Evolutionary conservation across 306 rosid genomes (phyloP), one percentile per base, ranked within the genome.

Genomic region (Trifolium subterraneum): DNA sequence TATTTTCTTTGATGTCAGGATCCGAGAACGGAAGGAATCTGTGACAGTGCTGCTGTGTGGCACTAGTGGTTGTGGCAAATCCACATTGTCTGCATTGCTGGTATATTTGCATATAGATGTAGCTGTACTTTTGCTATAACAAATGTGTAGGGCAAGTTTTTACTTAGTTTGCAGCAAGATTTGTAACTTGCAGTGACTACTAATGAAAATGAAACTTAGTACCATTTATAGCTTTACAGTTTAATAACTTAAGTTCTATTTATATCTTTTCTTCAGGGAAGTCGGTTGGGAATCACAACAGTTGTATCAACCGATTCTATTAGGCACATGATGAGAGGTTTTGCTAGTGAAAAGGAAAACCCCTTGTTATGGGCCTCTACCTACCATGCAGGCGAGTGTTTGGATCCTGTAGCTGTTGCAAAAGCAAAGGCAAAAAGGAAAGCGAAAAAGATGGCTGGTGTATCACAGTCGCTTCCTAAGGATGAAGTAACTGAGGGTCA

Each of bases 1-100:
- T 68, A 16, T 65, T 72, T 80, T 65, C 44, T 23, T 72, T 76
- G 73, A 22, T 51, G 67, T 86, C 88, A 93, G 97, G 83, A 84
- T 93, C 63, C 88, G 98, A 54, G 98, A 93, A 83, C 77, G 92
- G 86, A 93, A 93, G 89, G 98, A 89, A 81, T 93, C 98, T 66
- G 87, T 91, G 68, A 93, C 97, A 33, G 92, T 93, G 76, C 85
- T 93, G 74, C 72, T 93, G 83, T 93, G 98, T 78, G 98, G 98
- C 80, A 91, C 98, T 50, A 93, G 98, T 76, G 98, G 98, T 87
- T 93, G 98, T 59, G 98, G 98, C 84, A 93, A 93, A 80, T 93
- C 98, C 67, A 93, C 98, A 62, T 83, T 93, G 87, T 93, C 98
- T 70, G 92, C 98, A 44, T 81, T 93, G 85, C 97, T 93, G 98